Evolutionary conservation across 805 yeast genomes (phyloP).

Genomic region (Ogataea haglerorum): DNA sequence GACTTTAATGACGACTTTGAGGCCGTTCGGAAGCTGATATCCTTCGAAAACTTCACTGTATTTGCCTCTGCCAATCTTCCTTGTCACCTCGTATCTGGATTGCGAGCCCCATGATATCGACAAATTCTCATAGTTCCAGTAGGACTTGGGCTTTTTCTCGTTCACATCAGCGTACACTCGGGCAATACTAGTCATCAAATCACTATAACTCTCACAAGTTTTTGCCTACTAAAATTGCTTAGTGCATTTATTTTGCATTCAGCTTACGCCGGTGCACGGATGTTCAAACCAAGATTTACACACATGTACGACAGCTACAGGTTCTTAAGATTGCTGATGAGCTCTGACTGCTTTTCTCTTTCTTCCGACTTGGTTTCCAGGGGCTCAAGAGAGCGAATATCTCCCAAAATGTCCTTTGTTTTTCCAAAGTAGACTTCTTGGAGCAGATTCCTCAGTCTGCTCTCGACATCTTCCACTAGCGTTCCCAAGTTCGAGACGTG

Average conservation of each 20-base stretch:
- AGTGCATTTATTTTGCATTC: background rate
- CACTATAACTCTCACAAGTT: background rate
- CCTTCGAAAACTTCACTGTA: conserved; percentile 95
- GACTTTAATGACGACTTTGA: conserved; percentile 78
- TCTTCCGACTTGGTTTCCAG: conserved; percentile 37
- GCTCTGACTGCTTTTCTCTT: conserved; percentile 37
- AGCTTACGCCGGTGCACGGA: background rate
- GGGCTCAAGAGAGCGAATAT: conserved; percentile 47
- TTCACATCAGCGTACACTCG: conserved; percentile 77
- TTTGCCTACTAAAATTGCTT: background rate
- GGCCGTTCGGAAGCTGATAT: conserved; percentile 58
- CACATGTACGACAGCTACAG: conserved; percentile 15
- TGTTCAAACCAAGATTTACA: background rate
- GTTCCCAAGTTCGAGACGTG: conserved; percentile 86
- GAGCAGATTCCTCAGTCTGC: conserved; percentile 77
- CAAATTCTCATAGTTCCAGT: conserved; percentile 83
- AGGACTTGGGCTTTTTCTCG: conserved; percentile 59
- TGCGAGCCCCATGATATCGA: conserved; percentile 60
- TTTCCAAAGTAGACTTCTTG: conserved; percentile 96
- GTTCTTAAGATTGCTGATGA: conserved; percentile 37
- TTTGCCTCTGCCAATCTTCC: conserved; percentile 88
- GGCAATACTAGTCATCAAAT: conserved; percentile 21
- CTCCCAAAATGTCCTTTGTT: conserved; percentile 82
- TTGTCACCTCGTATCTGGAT: conserved; percentile 58
- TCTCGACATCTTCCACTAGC: conserved; percentile 83